Evolutionary conservation across 352 stramenopile genomes (phyloP).

Genomic region (Globisporangium echinulatum): DNA sequence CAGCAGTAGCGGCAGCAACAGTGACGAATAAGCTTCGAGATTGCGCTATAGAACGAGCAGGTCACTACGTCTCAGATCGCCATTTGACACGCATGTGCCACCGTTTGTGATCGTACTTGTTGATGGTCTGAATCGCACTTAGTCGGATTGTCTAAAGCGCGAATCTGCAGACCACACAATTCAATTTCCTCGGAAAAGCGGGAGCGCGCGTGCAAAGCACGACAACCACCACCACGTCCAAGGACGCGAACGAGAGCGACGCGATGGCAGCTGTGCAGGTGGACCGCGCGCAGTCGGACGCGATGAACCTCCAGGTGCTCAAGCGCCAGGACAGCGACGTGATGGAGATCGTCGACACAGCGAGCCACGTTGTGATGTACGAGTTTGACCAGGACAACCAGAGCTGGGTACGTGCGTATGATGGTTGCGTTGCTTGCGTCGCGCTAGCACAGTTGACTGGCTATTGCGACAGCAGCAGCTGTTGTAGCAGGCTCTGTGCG

Average conservation of each 20-base stretch:
- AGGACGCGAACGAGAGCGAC: too few relatives aligned
- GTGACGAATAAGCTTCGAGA: too few relatives aligned
- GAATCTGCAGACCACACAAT: constrained; percentile 4
- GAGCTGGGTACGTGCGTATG: constrained; percentile 56
- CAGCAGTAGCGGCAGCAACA: not conserved
- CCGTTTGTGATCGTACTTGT: not conserved
- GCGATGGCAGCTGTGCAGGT: constrained; percentile 48
- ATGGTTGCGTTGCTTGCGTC: not conserved
- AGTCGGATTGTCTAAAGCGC: not conserved
- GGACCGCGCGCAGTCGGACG: constrained; percentile 78
- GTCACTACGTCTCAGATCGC: too few relatives aligned
- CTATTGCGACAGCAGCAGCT: not conserved
- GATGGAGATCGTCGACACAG: constrained; percentile 78
- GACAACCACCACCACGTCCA: not conserved
- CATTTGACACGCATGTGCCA: too few relatives aligned
- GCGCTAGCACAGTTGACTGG: too few relatives aligned
- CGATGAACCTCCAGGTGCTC: constrained; percentile 84
- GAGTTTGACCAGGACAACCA: constrained; percentile 81
- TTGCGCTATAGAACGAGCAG: too few relatives aligned
- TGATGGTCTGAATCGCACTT: not conserved
- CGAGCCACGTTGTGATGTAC: constrained; percentile 85
- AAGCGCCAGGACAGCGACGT: constrained; percentile 78
- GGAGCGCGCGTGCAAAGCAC: not conserved
- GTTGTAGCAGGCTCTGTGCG: not conserved
- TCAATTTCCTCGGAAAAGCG: constrained; percentile 2